These are phyloP conservation scores for Lumnitzera littorea DNA, from an alignment of 345 rosid species.

Conservation along the genomic window DNA sequence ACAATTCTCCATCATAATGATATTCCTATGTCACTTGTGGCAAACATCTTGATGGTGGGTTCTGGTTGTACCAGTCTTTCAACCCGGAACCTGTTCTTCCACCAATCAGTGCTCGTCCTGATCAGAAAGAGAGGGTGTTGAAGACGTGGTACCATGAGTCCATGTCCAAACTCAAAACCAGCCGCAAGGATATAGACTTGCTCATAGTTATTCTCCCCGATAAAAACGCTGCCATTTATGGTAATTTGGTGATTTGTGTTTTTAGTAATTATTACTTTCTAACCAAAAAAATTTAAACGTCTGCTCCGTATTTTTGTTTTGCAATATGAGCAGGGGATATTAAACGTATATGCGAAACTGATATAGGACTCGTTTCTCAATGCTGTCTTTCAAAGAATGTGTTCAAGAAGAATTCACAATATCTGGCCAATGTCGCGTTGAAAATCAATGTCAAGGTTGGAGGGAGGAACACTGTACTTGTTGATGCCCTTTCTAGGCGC, in stretches of 20 bases:
- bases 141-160: slow-evolving; percentile 76
- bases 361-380: slow-evolving; percentile 89
- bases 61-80: slow-evolving; percentile 42
- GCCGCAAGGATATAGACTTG: slow-evolving; percentile 68
- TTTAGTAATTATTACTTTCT: not conserved
- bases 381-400: slow-evolving; percentile 88
- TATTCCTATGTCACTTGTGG: not conserved
- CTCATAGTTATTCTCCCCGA: slow-evolving; percentile 89
- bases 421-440: slow-evolving; percentile 82
- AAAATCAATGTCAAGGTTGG: slow-evolving; percentile 97
- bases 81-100: slow-evolving; percentile 71
- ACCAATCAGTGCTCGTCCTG: slow-evolving; percentile 61
- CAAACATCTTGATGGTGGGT: slow-evolving; percentile 5
- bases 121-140: slow-evolving; percentile 69
- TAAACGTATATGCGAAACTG: slow-evolving; percentile 92
- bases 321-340: slow-evolving; percentile 57
- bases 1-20: not conserved
- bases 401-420: slow-evolving; percentile 67
- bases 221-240: slow-evolving; percentile 86
- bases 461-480: slow-evolving; percentile 88
- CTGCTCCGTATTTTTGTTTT: slow-evolving; percentile 7
- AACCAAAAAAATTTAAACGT: not conserved
- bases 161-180: slow-evolving; percentile 41
- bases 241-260: slow-evolving; percentile 18
- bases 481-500: slow-evolving; percentile 79